Evolutionary conservation across 352 stramenopile genomes (phyloP), one percentile per base, ranked within the genome.

Genomic region (Blastocystis hominis): DNA sequence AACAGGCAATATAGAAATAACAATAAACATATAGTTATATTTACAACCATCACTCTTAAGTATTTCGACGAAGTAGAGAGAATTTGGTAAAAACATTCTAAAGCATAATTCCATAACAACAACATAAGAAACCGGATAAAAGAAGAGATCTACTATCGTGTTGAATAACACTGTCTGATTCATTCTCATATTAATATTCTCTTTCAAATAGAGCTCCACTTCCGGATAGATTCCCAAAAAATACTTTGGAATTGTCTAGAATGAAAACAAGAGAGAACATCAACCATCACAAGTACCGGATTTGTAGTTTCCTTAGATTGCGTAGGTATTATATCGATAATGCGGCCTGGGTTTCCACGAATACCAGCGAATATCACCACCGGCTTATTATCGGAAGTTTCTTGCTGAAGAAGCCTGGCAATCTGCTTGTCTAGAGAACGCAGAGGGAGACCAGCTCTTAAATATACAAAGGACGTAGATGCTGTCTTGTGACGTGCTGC

Each of bases 201-300:
- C 70, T 15, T n/a, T 46, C 36, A 80, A 9, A 64, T 66, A n/a
- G 36, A 44, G 9, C 30, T 17, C 55, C 24, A 80, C n/a, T 24
- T 80, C 70, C 9, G 70, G 70, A 64, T 64, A 62, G 42, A 38
- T 9, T 42, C 10, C 2, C 4, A 54, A 17, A 20, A 68, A 34
- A 10, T 24, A 34, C 34, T 68, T 68, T 38, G 59, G 59, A 68
- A 68, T 24, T 40, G 59, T n/a, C 59, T 68, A 68, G 9, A 10
- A 34, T 36, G 30, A 13, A 38, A 0, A 0, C 59, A 5, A 24
- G 20, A 40, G 9, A 24, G 20, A 17, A 15, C 30, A 2, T 17
- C 34, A 30, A 80, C 70, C 34, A 80, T 44, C 55, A 80, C 46
- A 80, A 80, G 44, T n/a, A 80, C 17, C 10, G 70, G 70, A 40